A percentile compares a stretch with the other conserved stretches of the same genome.
phyloP scores from a whole-genome alignment of 2,329 filamentous ascomycete species.

The Fusarium chuoi region DNA sequence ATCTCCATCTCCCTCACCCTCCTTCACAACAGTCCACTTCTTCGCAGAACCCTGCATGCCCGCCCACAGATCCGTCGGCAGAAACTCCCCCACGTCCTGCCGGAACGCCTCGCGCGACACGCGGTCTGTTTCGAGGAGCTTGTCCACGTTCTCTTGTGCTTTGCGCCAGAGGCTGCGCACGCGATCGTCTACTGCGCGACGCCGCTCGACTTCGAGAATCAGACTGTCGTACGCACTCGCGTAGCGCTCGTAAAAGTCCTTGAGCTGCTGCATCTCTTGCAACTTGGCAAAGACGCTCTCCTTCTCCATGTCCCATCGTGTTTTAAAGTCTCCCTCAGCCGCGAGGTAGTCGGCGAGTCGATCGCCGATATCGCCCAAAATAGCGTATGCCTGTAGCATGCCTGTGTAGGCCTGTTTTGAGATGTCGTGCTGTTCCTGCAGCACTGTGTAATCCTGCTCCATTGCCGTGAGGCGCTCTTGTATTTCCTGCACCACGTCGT shows the following conservation, averaged over 20 bases:
- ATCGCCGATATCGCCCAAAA: constrained; percentile 74
- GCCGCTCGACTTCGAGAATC: constrained; percentile 83
- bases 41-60: constrained; percentile 72
- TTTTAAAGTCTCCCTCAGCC: constrained; percentile 71
- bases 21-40: constrained; percentile 60
- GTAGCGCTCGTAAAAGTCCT: constrained; percentile 89
- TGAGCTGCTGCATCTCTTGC: constrained; percentile 79
- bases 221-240: constrained; percentile 84
- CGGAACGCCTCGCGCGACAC: constrained; percentile 81
- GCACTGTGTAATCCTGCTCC: constrained; percentile 73
- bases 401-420: constrained; percentile 61
- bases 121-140: constrained; percentile 77
- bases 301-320: constrained; percentile 79
- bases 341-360: constrained; percentile 73
- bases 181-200: constrained; percentile 77
- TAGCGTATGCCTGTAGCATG: constrained; percentile 70
- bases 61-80: constrained; percentile 90
- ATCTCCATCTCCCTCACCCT: constrained; percentile 42
- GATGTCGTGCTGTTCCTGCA: constrained; percentile 71
- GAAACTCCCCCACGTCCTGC: constrained; percentile 82
- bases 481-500: constrained; percentile 76
- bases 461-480: constrained; percentile 80
- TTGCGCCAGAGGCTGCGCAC: constrained; percentile 80
- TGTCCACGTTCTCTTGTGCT: constrained; percentile 79
- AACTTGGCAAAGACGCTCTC: constrained; percentile 75